Percentiles rank a stretch among this genome's conserved stretches.
These are phyloP conservation scores for Penicillium canescens DNA, from an alignment of 495 filamentous ascomycete species.

Conservation along the genomic window DNA sequence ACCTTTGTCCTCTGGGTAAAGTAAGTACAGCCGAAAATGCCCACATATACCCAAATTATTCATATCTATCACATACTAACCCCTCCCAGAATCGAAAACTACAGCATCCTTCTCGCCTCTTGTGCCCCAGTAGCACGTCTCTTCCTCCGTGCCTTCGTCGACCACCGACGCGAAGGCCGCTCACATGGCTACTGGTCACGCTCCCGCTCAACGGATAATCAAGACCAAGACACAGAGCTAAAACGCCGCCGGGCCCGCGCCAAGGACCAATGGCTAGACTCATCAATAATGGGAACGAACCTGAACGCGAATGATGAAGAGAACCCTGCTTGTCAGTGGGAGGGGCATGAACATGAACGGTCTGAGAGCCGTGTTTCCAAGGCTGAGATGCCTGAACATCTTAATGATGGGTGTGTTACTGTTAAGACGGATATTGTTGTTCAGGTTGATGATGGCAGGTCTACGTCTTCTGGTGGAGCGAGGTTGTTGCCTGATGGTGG, in stretches of 20 bases:
- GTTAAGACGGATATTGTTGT: slow-evolving; percentile 35
- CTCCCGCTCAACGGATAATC: slow-evolving; percentile 19
- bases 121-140: slow-evolving; percentile 35
- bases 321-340: slow-evolving; percentile 10
- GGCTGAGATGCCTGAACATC: slow-evolving; percentile 15
- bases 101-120: slow-evolving; percentile 35
- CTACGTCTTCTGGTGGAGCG: slow-evolving; percentile 19
- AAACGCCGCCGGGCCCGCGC: slow-evolving; percentile 8
- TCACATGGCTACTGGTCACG: slow-evolving; percentile 28
- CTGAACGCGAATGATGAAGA: slow-evolving; percentile 18
- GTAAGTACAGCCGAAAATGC: slow-evolving; percentile 13
- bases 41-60: background rate
- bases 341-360: slow-evolving; percentile 9
- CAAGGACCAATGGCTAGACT: slow-evolving; percentile 22
- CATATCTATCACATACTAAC: slow-evolving; percentile 1
- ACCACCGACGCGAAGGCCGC: slow-evolving; percentile 21
- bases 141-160: slow-evolving; percentile 30
- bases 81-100: slow-evolving; percentile 36
- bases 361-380: slow-evolving; percentile 18
- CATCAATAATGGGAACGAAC: slow-evolving; percentile 10
- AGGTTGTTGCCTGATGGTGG: slow-evolving; percentile 17
- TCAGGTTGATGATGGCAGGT: slow-evolving; percentile 27
- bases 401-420: slow-evolving; percentile 24
- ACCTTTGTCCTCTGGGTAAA: slow-evolving; percentile 40
- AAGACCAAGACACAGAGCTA: slow-evolving; percentile 18